Evolutionary conservation across 202 grass and related monocot species (phyloP), one percentile per base, ranked within the genome.

Genomic region (Miscanthus sacchariflorus): DNA sequence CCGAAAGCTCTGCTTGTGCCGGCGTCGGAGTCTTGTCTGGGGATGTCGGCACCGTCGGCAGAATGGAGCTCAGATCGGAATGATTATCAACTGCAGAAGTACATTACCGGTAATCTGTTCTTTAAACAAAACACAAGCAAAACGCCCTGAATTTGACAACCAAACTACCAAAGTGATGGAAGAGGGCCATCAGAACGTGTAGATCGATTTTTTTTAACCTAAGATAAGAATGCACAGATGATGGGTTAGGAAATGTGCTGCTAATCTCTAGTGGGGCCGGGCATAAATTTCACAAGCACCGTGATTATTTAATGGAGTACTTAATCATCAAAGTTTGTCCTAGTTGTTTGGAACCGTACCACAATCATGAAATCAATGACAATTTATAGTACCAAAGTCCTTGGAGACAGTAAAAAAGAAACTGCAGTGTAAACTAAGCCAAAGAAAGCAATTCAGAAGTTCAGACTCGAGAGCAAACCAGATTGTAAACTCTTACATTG

Each of bases 301-400:
- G 5, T 82, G 39, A 42, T 69, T 88, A 48, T 69, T 85, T 81
- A 66, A 86, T 76, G 33, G 36, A 38, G 69, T 23, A 30, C 28
- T 30, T 30, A 64, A 76, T 77, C 80, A 90, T 88, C 70, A 74
- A 59, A 78, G 78, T 72, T 11, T 75, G 90, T 91, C 87, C 87
- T 83, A 33, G 90, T 70, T 5, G 74, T 59, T 92, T 86, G 90
- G 83, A 89, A 92, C 28, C 74, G 86, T 89, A 89, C 86, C 36
- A 63, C 28, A 64, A 76, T 24, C 27, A 70, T 70, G 68, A 35
- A 83, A 21, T 92, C 18, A 92, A 86, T 89, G 90, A 39, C 19
- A 91, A 21, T n/a, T 5, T 12, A 35, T 13, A 65, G 73, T 65
- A 83, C 77, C 61, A 12, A 88, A 68, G 25, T 69, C 71, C 35